Percentiles rank a stretch among this genome's conserved stretches.
These are phyloP conservation scores for Apium graveolens DNA, from an alignment of 129 eudicot genomes.

Conservation along the genomic window DNA sequence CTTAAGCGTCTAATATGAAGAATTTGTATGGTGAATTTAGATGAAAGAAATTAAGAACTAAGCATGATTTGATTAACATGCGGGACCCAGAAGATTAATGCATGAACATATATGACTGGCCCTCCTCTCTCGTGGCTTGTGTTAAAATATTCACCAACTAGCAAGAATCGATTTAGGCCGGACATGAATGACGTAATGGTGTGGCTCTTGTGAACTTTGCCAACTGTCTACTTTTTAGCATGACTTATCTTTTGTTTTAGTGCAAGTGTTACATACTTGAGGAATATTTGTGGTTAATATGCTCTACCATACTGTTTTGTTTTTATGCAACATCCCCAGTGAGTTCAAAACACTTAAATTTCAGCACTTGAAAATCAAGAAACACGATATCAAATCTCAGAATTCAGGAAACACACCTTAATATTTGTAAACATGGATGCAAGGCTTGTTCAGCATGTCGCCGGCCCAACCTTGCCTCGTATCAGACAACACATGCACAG, in stretches of 20 bases:
- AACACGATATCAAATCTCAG: neutral
- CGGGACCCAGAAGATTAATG: neutral
- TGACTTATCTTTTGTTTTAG: neutral
- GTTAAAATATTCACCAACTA: slow-evolving; percentile 2
- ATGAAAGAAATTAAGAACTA: neutral
- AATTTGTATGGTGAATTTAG: neutral
- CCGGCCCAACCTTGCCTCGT: slow-evolving; percentile 8
- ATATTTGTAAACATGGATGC: slow-evolving; percentile 30
- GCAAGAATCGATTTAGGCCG: slow-evolving; percentile 3
- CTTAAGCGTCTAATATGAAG: neutral
- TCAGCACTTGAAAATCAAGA: neutral
- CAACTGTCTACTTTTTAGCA: slow-evolving; percentile 1
- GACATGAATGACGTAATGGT: slow-evolving; percentile 3
- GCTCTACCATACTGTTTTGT: neutral
- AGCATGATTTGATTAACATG: neutral
- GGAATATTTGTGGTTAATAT: slow-evolving; percentile 3
- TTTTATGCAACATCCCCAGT: neutral
- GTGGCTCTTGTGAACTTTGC: slow-evolving; percentile 7
- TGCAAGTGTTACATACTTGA: neutral
- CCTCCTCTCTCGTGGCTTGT: neutral
- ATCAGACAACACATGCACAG: slow-evolving; percentile 12
- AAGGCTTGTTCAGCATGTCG: slow-evolving; percentile 12
- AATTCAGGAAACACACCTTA: neutral
- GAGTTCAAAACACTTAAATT: slow-evolving; percentile 5
- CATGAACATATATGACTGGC: neutral